Percentiles rank a stretch among this genome's conserved stretches.
phyloP scores from a whole-genome alignment of 192 early-diverging fungal genomes.

The Coemansia sp. region DNA sequence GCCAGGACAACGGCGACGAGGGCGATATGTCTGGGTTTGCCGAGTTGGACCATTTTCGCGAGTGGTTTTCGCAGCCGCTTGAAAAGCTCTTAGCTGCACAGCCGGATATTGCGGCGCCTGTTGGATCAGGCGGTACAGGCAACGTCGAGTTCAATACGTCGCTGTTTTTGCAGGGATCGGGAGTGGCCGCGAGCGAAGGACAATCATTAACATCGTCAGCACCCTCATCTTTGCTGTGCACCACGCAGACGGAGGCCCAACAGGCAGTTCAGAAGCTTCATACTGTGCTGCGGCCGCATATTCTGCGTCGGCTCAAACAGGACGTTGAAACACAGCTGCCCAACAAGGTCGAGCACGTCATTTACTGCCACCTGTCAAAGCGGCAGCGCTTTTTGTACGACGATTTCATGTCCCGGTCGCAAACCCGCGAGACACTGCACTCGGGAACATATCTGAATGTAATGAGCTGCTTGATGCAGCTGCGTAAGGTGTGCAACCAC shows the following conservation, averaged over 20 bases:
- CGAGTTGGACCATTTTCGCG: constrained; percentile 76
- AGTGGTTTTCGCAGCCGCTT: constrained; percentile 87
- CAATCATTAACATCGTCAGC: too few relatives aligned
- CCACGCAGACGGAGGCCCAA: constrained; percentile 48
- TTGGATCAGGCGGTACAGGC: constrained; percentile 45
- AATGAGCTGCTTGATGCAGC: constrained; percentile 83
- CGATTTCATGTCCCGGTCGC: constrained; percentile 77
- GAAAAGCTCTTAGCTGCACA: constrained; percentile 77
- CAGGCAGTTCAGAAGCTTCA: constrained; percentile 82
- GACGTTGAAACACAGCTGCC: constrained; percentile 96
- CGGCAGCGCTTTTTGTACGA: constrained; percentile 72
- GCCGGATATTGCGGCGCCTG: constrained; percentile 57
- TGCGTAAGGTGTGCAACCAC: constrained; percentile 96
- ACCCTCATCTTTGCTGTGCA: constrained; percentile 56
- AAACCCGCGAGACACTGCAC: constrained; percentile 72
- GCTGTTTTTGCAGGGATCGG: constrained; percentile 64
- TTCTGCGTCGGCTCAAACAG: constrained; percentile 93
- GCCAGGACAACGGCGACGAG: constrained; percentile 67
- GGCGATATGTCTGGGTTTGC: constrained; percentile 75
- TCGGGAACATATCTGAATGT: constrained; percentile 75
- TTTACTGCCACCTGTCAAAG: constrained; percentile 71
- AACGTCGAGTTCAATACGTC: constrained; percentile 58
- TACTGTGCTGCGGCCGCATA: constrained; percentile 73
- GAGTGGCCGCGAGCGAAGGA: constrained; percentile 54
- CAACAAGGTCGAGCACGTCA: constrained; percentile 84